Evolutionary conservation across 257 asterid genomes (phyloP), one percentile per base, ranked within the genome.

Genomic region (Perilla frutescens): DNA sequence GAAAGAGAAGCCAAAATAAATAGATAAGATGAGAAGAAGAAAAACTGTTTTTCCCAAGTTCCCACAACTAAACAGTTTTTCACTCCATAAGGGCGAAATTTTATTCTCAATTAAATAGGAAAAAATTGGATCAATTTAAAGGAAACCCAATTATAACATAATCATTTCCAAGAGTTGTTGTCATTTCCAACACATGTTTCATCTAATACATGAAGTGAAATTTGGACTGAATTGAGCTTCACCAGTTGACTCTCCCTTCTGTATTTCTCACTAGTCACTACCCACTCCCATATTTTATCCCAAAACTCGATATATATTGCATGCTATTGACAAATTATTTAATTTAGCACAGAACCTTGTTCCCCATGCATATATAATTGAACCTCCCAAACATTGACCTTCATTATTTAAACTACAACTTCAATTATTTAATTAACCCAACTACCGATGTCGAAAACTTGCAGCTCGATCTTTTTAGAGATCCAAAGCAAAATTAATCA

Each of bases 371-470:
- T 1, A 0, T 36, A 50, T 61, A 36, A 60, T 60, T 71, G 62
- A 75, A 44, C 48, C 71, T 41, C 0, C 47, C 12, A 57, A 53
- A 7, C 56, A 39, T 62, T 70, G 62, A 76, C 76, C 67, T 60
- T 3, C 49, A 37, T 56, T 36, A 56, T 65, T 66, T 15, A 65
- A 55, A 36, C 29, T 48, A 58, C 12, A 56, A 41, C 13, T 43
- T 20, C 40, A 36, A 32, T 50, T 34, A 20, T 26, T 12, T 15
- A 62, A 20, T 51, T 10, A 45, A 8, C 6, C 20, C 5, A 57
- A 14, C 63, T 4, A 12, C 5, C n/a, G 26, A 71, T 41, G 14
- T 57, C 68, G 34, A 15, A 36, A 7, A 3, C 12, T 20, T 45
- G 20, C 57, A 48, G 29, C 65, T 13, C 26, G 26, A 20, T 20